Conservation (phyloP, 768 basidiomycete genomes). For the Podaxis mareebaensis region DNA sequence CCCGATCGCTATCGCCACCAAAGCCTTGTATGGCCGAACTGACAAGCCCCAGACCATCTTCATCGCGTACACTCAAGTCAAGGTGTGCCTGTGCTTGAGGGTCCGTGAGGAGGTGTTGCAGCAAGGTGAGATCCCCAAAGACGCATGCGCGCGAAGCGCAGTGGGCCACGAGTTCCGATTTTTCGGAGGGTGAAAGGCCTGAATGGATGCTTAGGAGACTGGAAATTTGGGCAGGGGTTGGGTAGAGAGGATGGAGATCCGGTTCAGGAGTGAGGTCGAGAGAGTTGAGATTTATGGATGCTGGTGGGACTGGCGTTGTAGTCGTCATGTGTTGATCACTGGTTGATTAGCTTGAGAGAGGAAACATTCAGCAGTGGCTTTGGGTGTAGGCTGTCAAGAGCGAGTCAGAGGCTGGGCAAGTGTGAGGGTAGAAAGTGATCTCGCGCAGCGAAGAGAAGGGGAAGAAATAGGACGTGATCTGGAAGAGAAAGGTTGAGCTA, state of each 20-base stretch:
- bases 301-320: conserved; percentile 13
- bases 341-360: conserved; percentile 15
- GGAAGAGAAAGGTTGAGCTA: not conserved
- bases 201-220: conserved; percentile 66
- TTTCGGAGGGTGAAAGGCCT: conserved; percentile 68
- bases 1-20: conserved; percentile 76
- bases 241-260: conserved; percentile 79
- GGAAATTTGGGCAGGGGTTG: conserved; percentile 61
- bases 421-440: not conserved
- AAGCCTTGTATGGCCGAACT: conserved; percentile 81
- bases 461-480: not conserved
- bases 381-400: not conserved
- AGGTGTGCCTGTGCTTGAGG: conserved; percentile 63
- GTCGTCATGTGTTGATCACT: conserved; percentile 7
- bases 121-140: conserved; percentile 72
- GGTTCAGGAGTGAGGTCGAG: conserved; percentile 72
- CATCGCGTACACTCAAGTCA: conserved; percentile 74
- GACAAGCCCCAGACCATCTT: conserved; percentile 83
- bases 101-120: conserved; percentile 73
- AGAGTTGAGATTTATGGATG: conserved; percentile 26
- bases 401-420: too few species aligned
- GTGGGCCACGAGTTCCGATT: conserved; percentile 69
- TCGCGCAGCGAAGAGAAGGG: not conserved
- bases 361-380: not conserved
- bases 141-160: conserved; percentile 73